Base-by-base conservation (phyloP, 305 asterid genomes). In the Caryopteris hybrid region DNA sequence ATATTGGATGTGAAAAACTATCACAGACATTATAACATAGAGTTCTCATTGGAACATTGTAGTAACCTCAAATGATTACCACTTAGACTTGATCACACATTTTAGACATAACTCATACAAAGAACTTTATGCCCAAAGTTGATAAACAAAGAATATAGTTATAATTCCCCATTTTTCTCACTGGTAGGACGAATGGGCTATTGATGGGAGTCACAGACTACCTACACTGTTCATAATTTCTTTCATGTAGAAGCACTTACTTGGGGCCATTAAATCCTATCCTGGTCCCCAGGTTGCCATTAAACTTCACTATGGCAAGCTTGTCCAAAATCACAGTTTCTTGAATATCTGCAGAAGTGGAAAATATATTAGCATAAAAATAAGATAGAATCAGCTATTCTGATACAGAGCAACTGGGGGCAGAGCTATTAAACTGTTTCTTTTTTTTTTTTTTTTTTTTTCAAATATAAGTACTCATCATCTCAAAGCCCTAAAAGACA, bases 281-380 rank as follows among this genome's bases (percentile, higher is more conserved):
- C 38, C 73, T 69, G 64, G 86, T 81, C 74, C 90, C 96, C 78
- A 79, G 67, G 52, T 68, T 55, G 75, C 82, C 82, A 77, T 86
- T 94, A 78, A 73, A 81, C 84, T 84, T 91, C 82, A 94, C 72
- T 45, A 94, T 83, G 13, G 80, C 95, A 79, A 89, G 91, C 78
- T 88, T 94, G 84, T 94, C 92, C 72, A 94, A 76, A 66, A 94
- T 84, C 80, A 77, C 81, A 53, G 78, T 69, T 64, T 72, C 83
- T 54, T 85, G 68, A 75, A 78, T 53, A 80, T 82, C 99, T 93
- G 91, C 64, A 61, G 61, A 75, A 46, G 60, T 66, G 60, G 80
- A 73, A 64, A 56, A 67, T 57, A 60, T 8, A 50, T 42, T 21
- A 43, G 18, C 50, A 70, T 42, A n/a, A 54, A 29, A 20, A 51